Evolutionary conservation across 345 rosid species (phyloP), one percentile per base, ranked within the genome.

Genomic region (Salix brachista): DNA sequence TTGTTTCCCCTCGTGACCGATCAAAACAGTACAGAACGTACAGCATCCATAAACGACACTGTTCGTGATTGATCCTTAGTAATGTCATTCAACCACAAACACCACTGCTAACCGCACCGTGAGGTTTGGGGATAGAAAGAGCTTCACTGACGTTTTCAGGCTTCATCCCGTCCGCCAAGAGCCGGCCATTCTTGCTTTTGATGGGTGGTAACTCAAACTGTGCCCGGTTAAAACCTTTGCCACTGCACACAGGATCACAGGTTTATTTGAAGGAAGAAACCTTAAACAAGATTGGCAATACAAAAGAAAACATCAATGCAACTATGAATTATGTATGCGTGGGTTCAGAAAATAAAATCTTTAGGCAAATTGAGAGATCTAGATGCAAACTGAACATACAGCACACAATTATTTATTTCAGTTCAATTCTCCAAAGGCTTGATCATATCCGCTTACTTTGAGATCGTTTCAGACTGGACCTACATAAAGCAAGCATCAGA

Each of bases 151-250:
- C 93, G 42, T 90, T 93, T 48, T 79, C 80, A 18, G 93, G 93
- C 73, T 88, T 82, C 79, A 95, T 89, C 80, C 98, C 98, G 42
- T 94, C 96, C 2, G 98, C 98, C 82, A 93, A 85, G 75, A 93
- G 89, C 98, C 97, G 93, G 52, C 94, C 97, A 41, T 88, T 72
- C 81, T 80, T 91, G 30, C 99, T 91, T 85, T 74, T 80, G 25
- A 88, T 84, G 36, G 87, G 82, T 1, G 98, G 97, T 70, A 91
- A 82, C 84, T 85, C 77, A 74, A 95, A 93, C 80, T 85, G 84
- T 34, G 80, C 77, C 92, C 96, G 90, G 69, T 88, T 85, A 79
- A 93, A 93, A 82, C 92, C 97, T 85, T 84, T 89, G 30, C 99
- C 98, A 79, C 94, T 93, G 90, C 81, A 87, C 71, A 28, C 30